A percentile compares a stretch with the other conserved stretches of the same genome.
Evolutionary conservation across 1,139 yeast species (phyloP).

Genomic region (Eremothecium sinecaudum): DNA sequence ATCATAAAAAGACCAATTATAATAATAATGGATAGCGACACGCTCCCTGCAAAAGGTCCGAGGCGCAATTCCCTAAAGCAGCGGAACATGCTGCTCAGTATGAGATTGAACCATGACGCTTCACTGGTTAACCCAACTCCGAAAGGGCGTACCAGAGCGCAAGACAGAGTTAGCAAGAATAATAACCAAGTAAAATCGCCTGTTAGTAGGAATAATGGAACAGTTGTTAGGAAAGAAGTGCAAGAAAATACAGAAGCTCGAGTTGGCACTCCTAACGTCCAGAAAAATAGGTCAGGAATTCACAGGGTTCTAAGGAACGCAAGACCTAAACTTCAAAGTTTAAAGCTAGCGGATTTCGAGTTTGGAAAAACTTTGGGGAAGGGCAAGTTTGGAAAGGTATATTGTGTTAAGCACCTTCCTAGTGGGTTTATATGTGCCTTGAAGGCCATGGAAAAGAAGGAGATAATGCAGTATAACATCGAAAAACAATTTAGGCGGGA

Average conservation of each 20-base stretch:
- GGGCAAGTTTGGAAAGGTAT: conserved; percentile 89
- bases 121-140: conserved; percentile 1
- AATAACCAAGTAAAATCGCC: not conserved
- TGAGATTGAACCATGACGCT: conserved; percentile 16
- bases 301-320: not conserved
- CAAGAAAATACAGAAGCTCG: not conserved
- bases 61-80: conserved; percentile 16
- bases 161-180: not conserved
- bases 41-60: conserved; percentile 2
- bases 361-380: conserved; percentile 83
- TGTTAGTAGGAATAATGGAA: not conserved
- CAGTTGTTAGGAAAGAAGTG: not conserved
- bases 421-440: conserved; percentile 81
- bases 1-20: too few species aligned
- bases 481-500: conserved; percentile 85
- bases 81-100: conserved; percentile 18
- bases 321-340: not conserved
- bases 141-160: conserved; percentile 3
- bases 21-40: conserved; percentile 3
- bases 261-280: not conserved
- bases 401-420: conserved; percentile 68
- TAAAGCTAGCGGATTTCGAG: conserved; percentile 54
- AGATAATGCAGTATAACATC: conserved; percentile 63
- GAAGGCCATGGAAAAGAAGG: conserved; percentile 81
- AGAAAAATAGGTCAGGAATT: not conserved